Evolutionary conservation across 2,329 filamentous ascomycete species (phyloP).

Genomic region (Diaporthe sp.): DNA sequence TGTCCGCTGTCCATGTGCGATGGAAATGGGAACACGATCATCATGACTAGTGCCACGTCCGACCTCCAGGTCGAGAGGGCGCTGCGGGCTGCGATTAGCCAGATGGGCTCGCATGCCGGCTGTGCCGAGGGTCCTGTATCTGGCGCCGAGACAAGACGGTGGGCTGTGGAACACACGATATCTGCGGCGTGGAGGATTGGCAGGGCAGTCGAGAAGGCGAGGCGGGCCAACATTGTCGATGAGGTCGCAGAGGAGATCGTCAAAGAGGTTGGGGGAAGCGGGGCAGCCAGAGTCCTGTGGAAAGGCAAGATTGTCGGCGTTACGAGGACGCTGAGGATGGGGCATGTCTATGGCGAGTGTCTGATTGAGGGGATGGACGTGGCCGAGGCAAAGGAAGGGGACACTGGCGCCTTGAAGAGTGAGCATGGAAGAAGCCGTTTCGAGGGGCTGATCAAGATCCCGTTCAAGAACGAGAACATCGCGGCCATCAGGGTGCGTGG

Average conservation of each 20-base stretch:
- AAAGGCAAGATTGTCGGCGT: conserved; percentile 75
- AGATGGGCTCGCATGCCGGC: conserved; percentile 69
- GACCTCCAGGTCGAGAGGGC: conserved; percentile 64
- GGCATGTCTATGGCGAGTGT: conserved; percentile 72
- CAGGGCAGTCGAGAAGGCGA: conserved; percentile 67
- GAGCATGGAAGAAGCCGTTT: conserved; percentile 47
- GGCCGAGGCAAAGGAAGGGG: conserved; percentile 29
- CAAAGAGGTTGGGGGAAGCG: conserved; percentile 67
- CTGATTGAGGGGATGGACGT: conserved; percentile 65
- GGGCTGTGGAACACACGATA: conserved; percentile 66
- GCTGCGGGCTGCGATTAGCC: conserved; percentile 64
- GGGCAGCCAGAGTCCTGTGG: conserved; percentile 70
- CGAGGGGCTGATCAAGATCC: conserved; percentile 70
- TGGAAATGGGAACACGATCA: conserved; percentile 65
- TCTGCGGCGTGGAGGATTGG: conserved; percentile 73
- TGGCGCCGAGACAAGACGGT: conserved; percentile 63
- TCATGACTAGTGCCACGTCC: conserved; percentile 63
- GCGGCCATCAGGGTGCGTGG: conserved; percentile 61
- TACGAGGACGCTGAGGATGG: conserved; percentile 67
- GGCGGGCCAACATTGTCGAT: conserved; percentile 63
- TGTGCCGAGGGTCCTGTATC: conserved; percentile 64
- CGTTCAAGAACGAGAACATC: conserved; percentile 81
- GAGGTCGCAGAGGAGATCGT: conserved; percentile 71
- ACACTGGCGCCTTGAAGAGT: conserved; percentile 47
- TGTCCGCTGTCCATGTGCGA: conserved; percentile 63